phyloP scores from a whole-genome alignment of 495 filamentous ascomycete genomes.

The Lophium mytilinum region DNA sequence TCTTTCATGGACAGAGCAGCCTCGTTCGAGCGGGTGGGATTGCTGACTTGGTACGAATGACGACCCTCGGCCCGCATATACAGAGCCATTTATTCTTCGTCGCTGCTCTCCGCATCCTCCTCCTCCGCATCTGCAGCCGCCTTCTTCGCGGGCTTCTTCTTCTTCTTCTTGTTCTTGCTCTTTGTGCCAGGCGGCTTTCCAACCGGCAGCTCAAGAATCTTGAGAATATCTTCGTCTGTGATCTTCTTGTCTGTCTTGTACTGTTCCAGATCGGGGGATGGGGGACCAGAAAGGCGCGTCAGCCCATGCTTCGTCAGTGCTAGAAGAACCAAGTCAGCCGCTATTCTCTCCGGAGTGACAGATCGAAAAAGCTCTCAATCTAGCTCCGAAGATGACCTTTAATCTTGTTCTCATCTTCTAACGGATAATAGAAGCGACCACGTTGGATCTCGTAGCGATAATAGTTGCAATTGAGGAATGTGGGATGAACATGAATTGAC shows the following conservation, averaged over 20 bases:
- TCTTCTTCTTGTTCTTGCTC: constrained; percentile 76
- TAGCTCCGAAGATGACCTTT: too few species aligned
- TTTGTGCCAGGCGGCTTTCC: constrained; percentile 66
- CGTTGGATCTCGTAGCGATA: background rate
- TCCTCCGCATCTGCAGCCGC: constrained; percentile 43
- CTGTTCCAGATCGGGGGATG: constrained; percentile 62
- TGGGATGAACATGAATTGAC: background rate
- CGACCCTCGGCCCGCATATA: background rate
- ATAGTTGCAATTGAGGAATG: background rate
- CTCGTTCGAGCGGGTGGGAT: background rate
- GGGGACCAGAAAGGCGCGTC: constrained; percentile 69
- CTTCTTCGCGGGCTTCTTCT: constrained; percentile 79
- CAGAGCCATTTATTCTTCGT: constrained; percentile 46
- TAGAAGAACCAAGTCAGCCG: constrained; percentile 29
- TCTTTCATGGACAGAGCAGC: background rate
- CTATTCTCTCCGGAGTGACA: too few species aligned
- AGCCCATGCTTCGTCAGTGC: constrained; percentile 98
- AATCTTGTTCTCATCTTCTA: too few species aligned
- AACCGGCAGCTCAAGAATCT: constrained; percentile 82
- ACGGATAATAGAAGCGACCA: background rate
- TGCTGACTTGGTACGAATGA: constrained; percentile 10
- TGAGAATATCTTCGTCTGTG: constrained; percentile 85
- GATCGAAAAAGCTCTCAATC: too few species aligned
- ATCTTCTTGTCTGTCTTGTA: constrained; percentile 96
- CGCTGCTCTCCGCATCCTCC: constrained; percentile 43